These are phyloP conservation scores for Rhodosporidiobolus sp. DNA, from an alignment of 768 basidiomycete species.

Conservation along the genomic window DNA sequence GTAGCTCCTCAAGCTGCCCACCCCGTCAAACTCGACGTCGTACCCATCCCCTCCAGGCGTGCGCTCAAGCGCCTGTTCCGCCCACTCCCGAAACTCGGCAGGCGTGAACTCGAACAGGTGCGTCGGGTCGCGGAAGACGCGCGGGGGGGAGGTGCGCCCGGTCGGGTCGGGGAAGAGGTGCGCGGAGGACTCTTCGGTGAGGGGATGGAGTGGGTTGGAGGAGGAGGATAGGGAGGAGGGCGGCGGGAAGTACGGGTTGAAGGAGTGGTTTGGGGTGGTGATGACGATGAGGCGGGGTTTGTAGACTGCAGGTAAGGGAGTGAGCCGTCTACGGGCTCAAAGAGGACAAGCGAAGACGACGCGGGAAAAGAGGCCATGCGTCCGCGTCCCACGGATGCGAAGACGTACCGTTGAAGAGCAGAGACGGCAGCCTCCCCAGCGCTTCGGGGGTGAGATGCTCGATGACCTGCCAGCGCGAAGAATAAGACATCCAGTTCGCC, in stretches of 20 bases:
- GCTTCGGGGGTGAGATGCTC: constrained; percentile 68
- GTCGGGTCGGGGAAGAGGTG: constrained; percentile 67
- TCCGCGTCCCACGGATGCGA: not conserved
- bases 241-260: constrained; percentile 57
- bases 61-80: not conserved
- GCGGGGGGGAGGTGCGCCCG: constrained; percentile 62
- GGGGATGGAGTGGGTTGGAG: constrained; percentile 54
- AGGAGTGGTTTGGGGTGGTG: constrained; percentile 66
- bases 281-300: constrained; percentile 68
- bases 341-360: too few species aligned
- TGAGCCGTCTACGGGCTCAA: too few species aligned
- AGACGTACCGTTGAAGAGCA: constrained; percentile 61
- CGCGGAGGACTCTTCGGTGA: constrained; percentile 48
- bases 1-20: constrained; percentile 36
- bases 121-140: constrained; percentile 74
- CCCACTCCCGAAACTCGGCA: constrained; percentile 72
- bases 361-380: not conserved
- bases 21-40: constrained; percentile 24
- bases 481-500: not conserved
- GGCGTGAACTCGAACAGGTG: constrained; percentile 88
- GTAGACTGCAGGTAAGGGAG: constrained; percentile 51
- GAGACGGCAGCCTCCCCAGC: constrained; percentile 63
- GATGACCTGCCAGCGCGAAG: constrained; percentile 59
- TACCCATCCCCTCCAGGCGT: constrained; percentile 13
- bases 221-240: not conserved